phyloP scores from a whole-genome alignment of 2,329 filamentous ascomycete genomes.

The Pseudogymnoascus sp. region DNA sequence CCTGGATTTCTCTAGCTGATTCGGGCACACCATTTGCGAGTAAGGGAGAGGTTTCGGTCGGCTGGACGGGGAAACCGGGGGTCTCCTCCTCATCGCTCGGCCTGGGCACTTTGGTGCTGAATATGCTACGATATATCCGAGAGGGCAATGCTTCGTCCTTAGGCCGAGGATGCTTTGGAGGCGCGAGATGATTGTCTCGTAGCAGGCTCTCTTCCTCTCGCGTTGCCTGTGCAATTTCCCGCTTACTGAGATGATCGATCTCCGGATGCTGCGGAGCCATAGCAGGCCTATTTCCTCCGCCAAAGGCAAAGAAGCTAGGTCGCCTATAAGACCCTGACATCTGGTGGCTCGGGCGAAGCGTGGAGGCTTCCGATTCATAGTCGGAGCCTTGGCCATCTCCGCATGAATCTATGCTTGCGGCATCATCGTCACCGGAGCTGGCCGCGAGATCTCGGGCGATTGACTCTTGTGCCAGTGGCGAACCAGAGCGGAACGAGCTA shows the following conservation, averaged over 20 bases:
- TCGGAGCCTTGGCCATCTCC: slow-evolving; percentile 36
- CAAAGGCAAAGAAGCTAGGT: slow-evolving; percentile 68
- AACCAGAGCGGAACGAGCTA: slow-evolving; percentile 47
- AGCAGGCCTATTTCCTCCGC: slow-evolving; percentile 62
- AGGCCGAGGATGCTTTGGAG: slow-evolving; percentile 46
- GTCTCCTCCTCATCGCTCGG: slow-evolving; percentile 23
- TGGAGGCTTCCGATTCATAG: slow-evolving; percentile 35
- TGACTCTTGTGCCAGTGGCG: slow-evolving; percentile 59
- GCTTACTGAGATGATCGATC: slow-evolving; percentile 41
- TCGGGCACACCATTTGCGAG: slow-evolving; percentile 34
- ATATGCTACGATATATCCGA: slow-evolving; percentile 37
- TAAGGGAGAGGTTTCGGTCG: slow-evolving; percentile 35
- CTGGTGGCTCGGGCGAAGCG: slow-evolving; percentile 35
- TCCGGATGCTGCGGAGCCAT: slow-evolving; percentile 50
- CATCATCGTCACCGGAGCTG: slow-evolving; percentile 49
- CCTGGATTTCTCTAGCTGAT: slow-evolving; percentile 41
- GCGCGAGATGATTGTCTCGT: slow-evolving; percentile 58
- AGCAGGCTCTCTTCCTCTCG: slow-evolving; percentile 54
- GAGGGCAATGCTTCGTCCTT: slow-evolving; percentile 30
- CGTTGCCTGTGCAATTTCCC: slow-evolving; percentile 50
- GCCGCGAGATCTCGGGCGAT: slow-evolving; percentile 61
- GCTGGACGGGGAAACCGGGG: slow-evolving; percentile 21
- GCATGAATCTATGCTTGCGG: slow-evolving; percentile 30
- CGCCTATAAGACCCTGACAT: slow-evolving; percentile 65
- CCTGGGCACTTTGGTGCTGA: slow-evolving; percentile 48